A percentile compares a stretch with the other conserved stretches of the same genome.
Evolutionary conservation across 2,329 filamentous ascomycete species (phyloP).

Genomic region (Paraphoma sp.): DNA sequence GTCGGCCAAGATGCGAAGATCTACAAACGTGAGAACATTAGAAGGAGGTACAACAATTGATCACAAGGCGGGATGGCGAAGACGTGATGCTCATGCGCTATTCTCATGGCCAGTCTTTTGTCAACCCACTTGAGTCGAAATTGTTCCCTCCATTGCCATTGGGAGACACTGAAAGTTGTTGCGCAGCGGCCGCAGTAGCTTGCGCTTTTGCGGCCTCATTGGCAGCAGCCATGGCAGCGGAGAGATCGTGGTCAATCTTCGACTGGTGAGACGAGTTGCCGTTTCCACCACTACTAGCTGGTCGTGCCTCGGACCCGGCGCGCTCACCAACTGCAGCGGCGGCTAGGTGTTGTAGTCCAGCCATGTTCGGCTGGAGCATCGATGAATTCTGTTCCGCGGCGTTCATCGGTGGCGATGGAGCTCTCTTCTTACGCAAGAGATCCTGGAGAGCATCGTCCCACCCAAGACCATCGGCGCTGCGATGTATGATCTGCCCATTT

Average conservation of each 20-base stretch:
- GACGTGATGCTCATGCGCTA: neutral
- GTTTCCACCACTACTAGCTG: conserved; percentile 35
- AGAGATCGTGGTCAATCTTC: conserved; percentile 42
- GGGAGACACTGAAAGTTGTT: conserved; percentile 32
- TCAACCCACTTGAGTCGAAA: conserved; percentile 18
- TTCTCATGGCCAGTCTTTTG: conserved; percentile 1
- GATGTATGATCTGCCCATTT: conserved; percentile 41
- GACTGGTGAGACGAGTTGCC: conserved; percentile 21
- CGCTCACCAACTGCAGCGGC: conserved; percentile 48
- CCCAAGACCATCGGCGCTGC: conserved; percentile 36
- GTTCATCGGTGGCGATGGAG: conserved; percentile 24
- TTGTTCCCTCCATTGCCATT: conserved; percentile 20
- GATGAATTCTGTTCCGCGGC: conserved; percentile 32
- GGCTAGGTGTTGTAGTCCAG: conserved; percentile 46
- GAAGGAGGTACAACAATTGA: neutral
- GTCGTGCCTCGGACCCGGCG: conserved; percentile 34
- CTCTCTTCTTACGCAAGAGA: conserved; percentile 38
- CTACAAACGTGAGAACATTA: neutral
- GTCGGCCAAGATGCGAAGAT: neutral
- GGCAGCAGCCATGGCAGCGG: conserved; percentile 45
- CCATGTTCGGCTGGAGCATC: conserved; percentile 44
- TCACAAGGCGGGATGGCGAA: neutral
- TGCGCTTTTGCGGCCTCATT: conserved; percentile 45
- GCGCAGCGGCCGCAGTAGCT: conserved; percentile 43
- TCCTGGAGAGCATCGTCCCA: conserved; percentile 47